These are phyloP conservation scores for Phytophthora cactorum DNA, from an alignment of 352 stramenopile genomes.

Conservation along the genomic window DNA sequence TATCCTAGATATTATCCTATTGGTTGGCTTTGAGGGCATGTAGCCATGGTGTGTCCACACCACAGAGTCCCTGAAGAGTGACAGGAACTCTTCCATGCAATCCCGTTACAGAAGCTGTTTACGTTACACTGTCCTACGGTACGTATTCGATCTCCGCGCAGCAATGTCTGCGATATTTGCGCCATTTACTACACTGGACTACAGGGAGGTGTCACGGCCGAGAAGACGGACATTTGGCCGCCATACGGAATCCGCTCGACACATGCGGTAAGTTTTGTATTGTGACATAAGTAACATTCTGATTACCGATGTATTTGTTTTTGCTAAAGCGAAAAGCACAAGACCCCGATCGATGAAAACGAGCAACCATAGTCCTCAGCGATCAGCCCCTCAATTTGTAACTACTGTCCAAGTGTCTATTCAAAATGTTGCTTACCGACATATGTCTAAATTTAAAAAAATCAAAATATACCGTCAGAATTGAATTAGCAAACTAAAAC, in stretches of 20 bases:
- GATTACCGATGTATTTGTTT: background rate
- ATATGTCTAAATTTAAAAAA: background rate
- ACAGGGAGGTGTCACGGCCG: background rate
- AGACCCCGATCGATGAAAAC: background rate
- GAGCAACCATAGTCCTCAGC: background rate
- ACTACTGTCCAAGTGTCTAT: background rate
- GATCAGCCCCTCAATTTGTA: background rate
- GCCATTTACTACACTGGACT: slow-evolving; percentile 12
- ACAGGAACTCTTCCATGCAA: too few relatives aligned
- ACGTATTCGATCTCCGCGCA: slow-evolving; percentile 12
- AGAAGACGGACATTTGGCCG: slow-evolving; percentile 12
- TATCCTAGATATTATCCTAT: too few relatives aligned
- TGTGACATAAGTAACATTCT: background rate
- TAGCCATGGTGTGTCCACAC: too few relatives aligned
- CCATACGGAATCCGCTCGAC: background rate
- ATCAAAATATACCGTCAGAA: background rate
- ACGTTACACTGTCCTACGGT: slow-evolving; percentile 12
- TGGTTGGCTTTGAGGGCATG: too few relatives aligned
- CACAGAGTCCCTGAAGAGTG: too few relatives aligned
- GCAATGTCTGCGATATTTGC: slow-evolving; percentile 25
- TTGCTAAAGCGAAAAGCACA: background rate
- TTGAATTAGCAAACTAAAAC: background rate
- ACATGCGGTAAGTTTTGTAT: slow-evolving; percentile 10
- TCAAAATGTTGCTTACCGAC: background rate
- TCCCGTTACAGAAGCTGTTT: slow-evolving; percentile 5